phyloP scores from a whole-genome alignment of 2,329 filamentous ascomycete species.

The Ophiostoma ips region DNA sequence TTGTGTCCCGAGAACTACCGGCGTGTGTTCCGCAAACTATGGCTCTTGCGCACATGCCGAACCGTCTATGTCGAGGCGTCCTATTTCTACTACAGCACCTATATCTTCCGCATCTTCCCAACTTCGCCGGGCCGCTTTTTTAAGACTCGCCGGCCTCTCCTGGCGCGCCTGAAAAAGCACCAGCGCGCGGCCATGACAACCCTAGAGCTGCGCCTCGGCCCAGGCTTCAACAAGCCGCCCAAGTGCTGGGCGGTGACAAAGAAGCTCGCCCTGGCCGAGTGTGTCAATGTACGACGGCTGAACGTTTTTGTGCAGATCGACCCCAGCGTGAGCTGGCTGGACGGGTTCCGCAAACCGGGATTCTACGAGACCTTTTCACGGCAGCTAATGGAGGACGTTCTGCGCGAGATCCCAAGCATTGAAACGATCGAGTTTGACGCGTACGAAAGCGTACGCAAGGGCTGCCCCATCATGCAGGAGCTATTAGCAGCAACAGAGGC shows the following conservation, averaged over 20 bases:
- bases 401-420: slow-evolving; percentile 43
- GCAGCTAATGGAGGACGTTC: slow-evolving; percentile 39
- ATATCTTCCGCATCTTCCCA: slow-evolving; percentile 53
- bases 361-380: slow-evolving; percentile 58
- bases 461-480: slow-evolving; percentile 48
- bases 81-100: slow-evolving; percentile 50
- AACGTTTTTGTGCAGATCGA: slow-evolving; percentile 61
- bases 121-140: slow-evolving; percentile 50
- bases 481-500: slow-evolving; percentile 39
- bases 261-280: slow-evolving; percentile 49
- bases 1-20: slow-evolving; percentile 53
- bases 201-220: slow-evolving; percentile 57
- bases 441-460: slow-evolving; percentile 49
- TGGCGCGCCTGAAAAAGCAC: slow-evolving; percentile 47
- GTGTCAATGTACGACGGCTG: slow-evolving; percentile 42
- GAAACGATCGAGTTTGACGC: slow-evolving; percentile 55
- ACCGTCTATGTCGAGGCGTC: slow-evolving; percentile 50
- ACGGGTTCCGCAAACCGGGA: slow-evolving; percentile 51
- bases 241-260: slow-evolving; percentile 55
- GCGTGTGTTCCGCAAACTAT: slow-evolving; percentile 43
- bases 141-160: slow-evolving; percentile 58
- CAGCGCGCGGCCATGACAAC: slow-evolving; percentile 48
- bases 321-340: slow-evolving; percentile 52
- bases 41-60: slow-evolving; percentile 46
- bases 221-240: slow-evolving; percentile 58